phyloP scores from a whole-genome alignment of 2,329 filamentous ascomycete species.

The Aspergillus texensis region DNA sequence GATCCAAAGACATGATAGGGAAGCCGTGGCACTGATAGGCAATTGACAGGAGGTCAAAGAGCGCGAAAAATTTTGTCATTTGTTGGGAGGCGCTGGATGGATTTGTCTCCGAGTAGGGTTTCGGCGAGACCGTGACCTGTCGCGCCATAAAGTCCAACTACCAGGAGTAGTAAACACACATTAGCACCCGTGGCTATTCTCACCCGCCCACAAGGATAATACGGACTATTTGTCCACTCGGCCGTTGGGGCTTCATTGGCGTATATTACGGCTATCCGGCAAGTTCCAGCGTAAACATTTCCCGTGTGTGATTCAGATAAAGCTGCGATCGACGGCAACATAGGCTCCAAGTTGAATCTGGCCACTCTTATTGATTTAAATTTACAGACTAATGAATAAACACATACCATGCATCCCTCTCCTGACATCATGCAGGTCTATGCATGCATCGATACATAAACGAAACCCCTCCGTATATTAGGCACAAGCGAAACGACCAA shows the following conservation, averaged over 20 bases:
- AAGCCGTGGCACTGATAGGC: slow-evolving; percentile 7
- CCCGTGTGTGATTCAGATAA: neutral
- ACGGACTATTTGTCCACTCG: too few species aligned
- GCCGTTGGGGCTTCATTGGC: neutral
- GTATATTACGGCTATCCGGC: neutral
- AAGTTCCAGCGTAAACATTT: neutral
- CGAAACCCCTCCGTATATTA: neutral
- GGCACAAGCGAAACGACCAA: neutral
- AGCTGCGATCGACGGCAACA: neutral
- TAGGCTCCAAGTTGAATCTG: too few species aligned
- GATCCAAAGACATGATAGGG: neutral
- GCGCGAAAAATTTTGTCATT: neutral
- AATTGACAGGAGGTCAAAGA: neutral
- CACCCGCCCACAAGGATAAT: neutral
- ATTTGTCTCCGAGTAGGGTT: neutral
- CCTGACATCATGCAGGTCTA: neutral
- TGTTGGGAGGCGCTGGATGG: neutral
- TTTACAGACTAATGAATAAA: neutral
- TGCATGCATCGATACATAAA: neutral
- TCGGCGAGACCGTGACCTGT: neutral
- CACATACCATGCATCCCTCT: neutral
- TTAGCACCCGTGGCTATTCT: neutral
- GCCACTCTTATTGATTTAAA: too few species aligned
- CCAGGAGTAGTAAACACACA: too few species aligned
- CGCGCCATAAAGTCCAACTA: neutral